Base-by-base conservation (phyloP, 2,329 filamentous ascomycete species). In the Ascochyta viciae-villosae region DNA sequence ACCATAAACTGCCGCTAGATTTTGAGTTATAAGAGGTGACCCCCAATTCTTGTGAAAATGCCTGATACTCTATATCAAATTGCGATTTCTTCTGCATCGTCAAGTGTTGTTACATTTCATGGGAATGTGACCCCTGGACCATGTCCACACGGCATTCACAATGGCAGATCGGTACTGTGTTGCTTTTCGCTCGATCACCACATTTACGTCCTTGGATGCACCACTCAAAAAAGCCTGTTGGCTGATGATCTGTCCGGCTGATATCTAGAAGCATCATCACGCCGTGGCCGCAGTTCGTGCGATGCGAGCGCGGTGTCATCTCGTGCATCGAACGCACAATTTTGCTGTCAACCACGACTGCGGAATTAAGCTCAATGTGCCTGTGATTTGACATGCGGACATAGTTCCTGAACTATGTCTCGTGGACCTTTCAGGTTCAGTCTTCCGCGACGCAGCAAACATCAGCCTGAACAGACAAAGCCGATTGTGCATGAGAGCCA, bases 211-310 rank as follows among this genome's bases (percentile, higher is more conserved):
- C 13, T 29, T 39, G 27, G 4, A 26, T 56, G 26, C n/a, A 49
- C 24, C 31, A 16, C 24, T 19, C 4, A 29, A 33, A 35, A 38
- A 38, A 37, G 4, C 41, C 29, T 24, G 41, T 37, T 16, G 15
- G 13, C 16, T 19, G n/a, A 22, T 26, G 22, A 3, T 42, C 37
- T 33, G 19, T 46, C 44, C 29, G 29, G 42, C 37, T 46, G 41
- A 50, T 24, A 3, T 26, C 13, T 12, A 12, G 8, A 40, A 33
- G 22, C 7, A n/a, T 41, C 27, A 40, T 50, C 41, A 46, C 41
- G 46, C 46, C 23, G 24, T 50, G 46, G 52, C 46, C 42, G 47
- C 53, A 50, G 46, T 37, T 39, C 33, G 46, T 40, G 41, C 51
- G 27, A 49, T 26, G 45, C 33, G 24, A 39, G 33, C 47, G n/a